Percentiles rank a stretch among this genome's conserved stretches.
These are phyloP conservation scores for Suhomyces kunorum DNA, from an alignment of 1,139 yeast genomes.

Conservation along the genomic window DNA sequence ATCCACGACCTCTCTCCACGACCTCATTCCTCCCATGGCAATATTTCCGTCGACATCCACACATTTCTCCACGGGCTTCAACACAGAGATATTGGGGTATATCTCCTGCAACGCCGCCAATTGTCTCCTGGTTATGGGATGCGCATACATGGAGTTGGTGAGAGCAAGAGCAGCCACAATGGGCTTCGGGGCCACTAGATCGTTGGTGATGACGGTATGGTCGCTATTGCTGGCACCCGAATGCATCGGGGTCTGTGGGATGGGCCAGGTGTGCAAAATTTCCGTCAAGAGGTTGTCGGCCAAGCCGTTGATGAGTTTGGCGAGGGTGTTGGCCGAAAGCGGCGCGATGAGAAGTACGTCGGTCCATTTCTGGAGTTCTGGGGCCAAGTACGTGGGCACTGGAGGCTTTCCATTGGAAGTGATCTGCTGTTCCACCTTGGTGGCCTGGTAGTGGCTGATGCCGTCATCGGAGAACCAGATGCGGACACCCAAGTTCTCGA, in stretches of 20 bases:
- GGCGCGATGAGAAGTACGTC: slow-evolving; percentile 38
- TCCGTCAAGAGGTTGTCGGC: slow-evolving; percentile 32
- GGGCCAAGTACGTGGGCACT: slow-evolving; percentile 9
- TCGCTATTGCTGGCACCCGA: slow-evolving; percentile 8
- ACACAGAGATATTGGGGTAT: slow-evolving; percentile 30
- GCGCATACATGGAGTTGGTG: slow-evolving; percentile 33
- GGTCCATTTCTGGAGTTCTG: slow-evolving; percentile 32
- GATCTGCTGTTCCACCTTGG: slow-evolving; percentile 14
- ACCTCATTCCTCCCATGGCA: slow-evolving; percentile 37
- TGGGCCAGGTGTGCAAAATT: slow-evolving; percentile 31
- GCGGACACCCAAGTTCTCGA: slow-evolving; percentile 29
- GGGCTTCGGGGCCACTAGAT: slow-evolving; percentile 26
- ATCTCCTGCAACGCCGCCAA: slow-evolving; percentile 26
- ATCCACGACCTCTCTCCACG: slow-evolving; percentile 35
- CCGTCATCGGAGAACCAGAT: slow-evolving; percentile 33
- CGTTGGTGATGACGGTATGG: slow-evolving; percentile 25
- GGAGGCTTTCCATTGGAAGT: slow-evolving; percentile 1
- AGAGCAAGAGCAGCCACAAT: slow-evolving; percentile 32
- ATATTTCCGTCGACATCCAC: slow-evolving; percentile 35
- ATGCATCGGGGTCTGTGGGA: slow-evolving; percentile 13
- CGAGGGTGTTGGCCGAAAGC: slow-evolving; percentile 32
- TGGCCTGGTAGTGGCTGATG: slow-evolving; percentile 21
- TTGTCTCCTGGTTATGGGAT: slow-evolving; percentile 32
- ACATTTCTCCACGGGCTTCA: slow-evolving; percentile 34
- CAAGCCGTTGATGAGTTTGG: slow-evolving; percentile 31